Evolutionary conservation across 495 filamentous ascomycete genomes (phyloP), one percentile per base, ranked within the genome.

Genomic region (Eremomyces bilateralis): DNA sequence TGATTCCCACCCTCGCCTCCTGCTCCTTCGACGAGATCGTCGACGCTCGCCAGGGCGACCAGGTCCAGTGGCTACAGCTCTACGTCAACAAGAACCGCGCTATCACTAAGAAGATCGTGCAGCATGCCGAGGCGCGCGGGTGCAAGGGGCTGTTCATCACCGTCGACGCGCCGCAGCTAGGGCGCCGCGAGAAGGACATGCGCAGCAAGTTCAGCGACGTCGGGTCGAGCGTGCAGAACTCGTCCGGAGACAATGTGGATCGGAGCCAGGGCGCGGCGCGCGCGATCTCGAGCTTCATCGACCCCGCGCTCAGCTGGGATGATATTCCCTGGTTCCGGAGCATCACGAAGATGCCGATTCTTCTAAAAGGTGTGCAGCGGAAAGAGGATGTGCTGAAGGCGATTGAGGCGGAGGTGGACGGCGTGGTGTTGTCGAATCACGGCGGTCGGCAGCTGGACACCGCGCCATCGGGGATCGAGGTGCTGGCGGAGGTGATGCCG

Each of bases 81-180:
- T 99, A 99, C 60, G 88, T 99, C 37, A 99, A 99, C 65, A 85
- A 92, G 52, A 75, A 99, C 61, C 75, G 90, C 33, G 69, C 63
- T 29, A 83, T 95, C 50, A 99, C 88, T 17, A 67, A 80, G 57
- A 64, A 70, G 38, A 95, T 99, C 46, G 74, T 99, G 16, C 49
- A 79, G 53, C 81, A 94, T 53, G 90, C 90, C 43, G 90, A 95
- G 54, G 62, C 61, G 46, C 74, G 85, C 37, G 90, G 88, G 19
- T 93, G 85, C 63, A 92, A 85, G 58, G 88, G 76, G 4, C 67
- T 99, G 4, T 95, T 95, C 63, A 94, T 99, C 58, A 99, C 88
- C 3, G 88, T 99, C 29, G 88, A 99, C 48, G 88, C 88, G 22
- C 90, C 88, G 2, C 88, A 95, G 50, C 69, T 95, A 10, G 90